phyloP scores from a whole-genome alignment of 1,284 basidiomycete genomes.

The Microbotryum intermedium region DNA sequence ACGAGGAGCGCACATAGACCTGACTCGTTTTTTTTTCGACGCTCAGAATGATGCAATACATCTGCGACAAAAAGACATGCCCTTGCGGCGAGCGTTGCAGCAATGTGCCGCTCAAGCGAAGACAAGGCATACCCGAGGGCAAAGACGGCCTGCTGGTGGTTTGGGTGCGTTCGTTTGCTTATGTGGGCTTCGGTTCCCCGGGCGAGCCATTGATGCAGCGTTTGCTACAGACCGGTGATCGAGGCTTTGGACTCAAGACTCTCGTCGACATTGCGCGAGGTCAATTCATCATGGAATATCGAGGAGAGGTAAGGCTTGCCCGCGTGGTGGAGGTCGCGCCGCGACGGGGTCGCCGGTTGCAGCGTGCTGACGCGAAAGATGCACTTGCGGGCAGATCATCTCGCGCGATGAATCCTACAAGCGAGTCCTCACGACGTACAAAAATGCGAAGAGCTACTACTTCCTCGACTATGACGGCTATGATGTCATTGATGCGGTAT shows the following conservation, averaged over 20 bases:
- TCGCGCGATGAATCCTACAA: slow-evolving; percentile 32
- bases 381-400: slow-evolving; percentile 22
- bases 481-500: slow-evolving; percentile 45
- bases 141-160: slow-evolving; percentile 30
- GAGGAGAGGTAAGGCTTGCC: slow-evolving; percentile 40
- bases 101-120: slow-evolving; percentile 33
- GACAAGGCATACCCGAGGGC: slow-evolving; percentile 37
- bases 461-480: slow-evolving; percentile 44
- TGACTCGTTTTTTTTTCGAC: neutral
- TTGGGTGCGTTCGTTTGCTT: slow-evolving; percentile 12
- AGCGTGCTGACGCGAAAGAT: neutral
- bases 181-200: neutral
- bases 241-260: slow-evolving; percentile 44
- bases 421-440: slow-evolving; percentile 28
- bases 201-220: neutral
- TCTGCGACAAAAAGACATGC: slow-evolving; percentile 43
- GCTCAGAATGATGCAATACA: slow-evolving; percentile 42
- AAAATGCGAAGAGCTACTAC: slow-evolving; percentile 40
- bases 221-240: slow-evolving; percentile 39
- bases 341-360: no score
- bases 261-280: slow-evolving; percentile 41
- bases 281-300: slow-evolving; percentile 45
- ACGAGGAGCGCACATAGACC: neutral
- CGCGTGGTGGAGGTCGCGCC: neutral
- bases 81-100: slow-evolving; percentile 39